phyloP scores from a whole-genome alignment of 805 yeast species.

The Metschnikowia sp. region DNA sequence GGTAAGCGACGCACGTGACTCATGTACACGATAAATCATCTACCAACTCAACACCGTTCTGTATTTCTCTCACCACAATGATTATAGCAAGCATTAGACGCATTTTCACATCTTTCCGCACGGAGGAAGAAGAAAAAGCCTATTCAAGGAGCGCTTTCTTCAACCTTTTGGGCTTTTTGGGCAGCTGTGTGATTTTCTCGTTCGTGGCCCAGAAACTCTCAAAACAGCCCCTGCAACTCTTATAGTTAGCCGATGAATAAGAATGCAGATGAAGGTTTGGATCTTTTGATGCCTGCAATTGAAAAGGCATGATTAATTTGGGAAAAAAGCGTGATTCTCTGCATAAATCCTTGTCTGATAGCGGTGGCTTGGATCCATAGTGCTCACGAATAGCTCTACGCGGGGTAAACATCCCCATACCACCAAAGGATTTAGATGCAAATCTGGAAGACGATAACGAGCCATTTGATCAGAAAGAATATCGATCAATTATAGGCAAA shows the following conservation, averaged over 20 bases:
- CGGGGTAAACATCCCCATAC: not conserved
- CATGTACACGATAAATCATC: too few species aligned
- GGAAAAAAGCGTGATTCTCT: too few species aligned
- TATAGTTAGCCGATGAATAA: not conserved
- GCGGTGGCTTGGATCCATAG: too few species aligned
- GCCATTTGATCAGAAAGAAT: not conserved
- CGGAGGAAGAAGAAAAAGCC: slow-evolving; percentile 80
- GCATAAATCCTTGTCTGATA: too few species aligned
- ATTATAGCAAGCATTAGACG: slow-evolving; percentile 73
- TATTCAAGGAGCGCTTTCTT: slow-evolving; percentile 77
- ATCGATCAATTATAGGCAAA: not conserved
- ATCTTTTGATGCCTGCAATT: not conserved
- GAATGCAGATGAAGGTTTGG: not conserved
- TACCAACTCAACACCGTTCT: too few species aligned
- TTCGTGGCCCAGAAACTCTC: slow-evolving; percentile 65
- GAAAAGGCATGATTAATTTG: too few species aligned
- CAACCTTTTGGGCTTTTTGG: slow-evolving; percentile 74
- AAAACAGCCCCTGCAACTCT: slow-evolving; percentile 15
- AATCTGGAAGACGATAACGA: not conserved
- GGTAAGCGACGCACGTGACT: too few species aligned
- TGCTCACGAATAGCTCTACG: too few species aligned
- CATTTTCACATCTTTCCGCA: slow-evolving; percentile 76
- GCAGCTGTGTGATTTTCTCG: slow-evolving; percentile 77
- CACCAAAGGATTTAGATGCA: not conserved
- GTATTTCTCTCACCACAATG: slow-evolving; percentile 25